Base-by-base conservation (phyloP, 768 basidiomycete species). In the Tulasnella sp. region DNA sequence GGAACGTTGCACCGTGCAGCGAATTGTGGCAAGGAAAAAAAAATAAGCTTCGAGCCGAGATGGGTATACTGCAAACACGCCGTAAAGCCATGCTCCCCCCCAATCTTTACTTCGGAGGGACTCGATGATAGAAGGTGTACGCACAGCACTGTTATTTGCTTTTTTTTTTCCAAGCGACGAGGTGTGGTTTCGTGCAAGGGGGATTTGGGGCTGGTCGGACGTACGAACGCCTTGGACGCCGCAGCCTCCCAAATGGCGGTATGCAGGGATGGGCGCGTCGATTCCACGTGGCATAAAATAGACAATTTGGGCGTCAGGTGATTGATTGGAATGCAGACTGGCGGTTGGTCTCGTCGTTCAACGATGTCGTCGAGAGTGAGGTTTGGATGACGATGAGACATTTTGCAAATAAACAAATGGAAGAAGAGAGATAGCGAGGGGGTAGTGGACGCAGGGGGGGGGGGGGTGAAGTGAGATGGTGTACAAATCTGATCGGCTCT, bases 401-500 rank as follows among this genome's bases (percentile, higher is more conserved):
- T n/a, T n/a, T n/a, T n/a, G n/a, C n/a, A n/a, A n/a, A 58, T 12
- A 3, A 25, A 17, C 22, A n/a, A 58, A 2, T 25, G 54, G 12
- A 2, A 8, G 42, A 14, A 17, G n/a, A 15, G 17, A 52, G 49
- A 52, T 5, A n/a, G 49, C 14, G 49, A 52, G 58, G 42, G 17
- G 31, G 58, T 64, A 64, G 29, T 64, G 25, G 58, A 29, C 58
- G 49, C 6, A 12, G 49, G 42, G 14, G 29, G 8, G 58, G 58
- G 31, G 31, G 25, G 29, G 25, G 29, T 34, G 58, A 64, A 64
- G 58, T 64, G 58, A 64, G 58, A 64, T 64, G 58, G 58, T 64
- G 58, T 34, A 64, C 58, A 34, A 64, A 64, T 64, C 58, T 64
- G 58, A 64, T 64, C 58, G 58, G 58, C 58, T 64, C 58, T 64